Evolutionary conservation across 1,284 basidiomycete species (phyloP).

Genomic region (Naganishia sp.): DNA sequence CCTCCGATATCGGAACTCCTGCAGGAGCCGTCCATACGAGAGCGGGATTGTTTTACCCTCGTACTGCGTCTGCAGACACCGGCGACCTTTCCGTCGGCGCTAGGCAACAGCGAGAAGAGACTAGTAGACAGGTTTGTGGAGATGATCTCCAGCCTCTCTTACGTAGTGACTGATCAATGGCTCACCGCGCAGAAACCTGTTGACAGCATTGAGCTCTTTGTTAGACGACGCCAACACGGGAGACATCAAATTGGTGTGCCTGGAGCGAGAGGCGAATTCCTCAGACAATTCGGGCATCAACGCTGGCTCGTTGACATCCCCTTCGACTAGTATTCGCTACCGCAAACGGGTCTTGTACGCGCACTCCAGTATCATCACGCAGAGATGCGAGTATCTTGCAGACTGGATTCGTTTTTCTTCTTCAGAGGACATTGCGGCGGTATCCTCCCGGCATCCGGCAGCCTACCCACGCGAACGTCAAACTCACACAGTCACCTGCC

Average conservation of each 20-base stretch:
- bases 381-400: conserved; percentile 75
- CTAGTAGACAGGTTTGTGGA: conserved; percentile 64
- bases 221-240: conserved; percentile 53
- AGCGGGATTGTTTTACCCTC: conserved; percentile 67
- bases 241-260: conserved; percentile 67
- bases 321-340: not conserved
- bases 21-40: conserved; percentile 61
- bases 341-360: conserved; percentile 66
- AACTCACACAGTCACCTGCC: conserved; percentile 66
- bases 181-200: conserved; percentile 62
- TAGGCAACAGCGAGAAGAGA: conserved; percentile 65
- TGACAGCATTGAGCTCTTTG: conserved; percentile 57
- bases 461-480: conserved; percentile 48
- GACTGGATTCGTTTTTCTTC: conserved; percentile 62
- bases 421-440: not conserved
- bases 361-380: conserved; percentile 72
- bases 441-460: not conserved
- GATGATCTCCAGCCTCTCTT: conserved; percentile 51
- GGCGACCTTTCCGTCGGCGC: conserved; percentile 67
- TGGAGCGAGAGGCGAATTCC: conserved; percentile 58
- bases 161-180: conserved; percentile 10
- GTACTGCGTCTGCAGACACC: conserved; percentile 71
- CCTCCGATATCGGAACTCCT: conserved; percentile 66
- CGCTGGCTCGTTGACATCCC: not conserved
- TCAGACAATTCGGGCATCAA: conserved; percentile 3